Evolutionary conservation across 306 rosid species (phyloP).

Genomic region (Sophora flavescens): DNA sequence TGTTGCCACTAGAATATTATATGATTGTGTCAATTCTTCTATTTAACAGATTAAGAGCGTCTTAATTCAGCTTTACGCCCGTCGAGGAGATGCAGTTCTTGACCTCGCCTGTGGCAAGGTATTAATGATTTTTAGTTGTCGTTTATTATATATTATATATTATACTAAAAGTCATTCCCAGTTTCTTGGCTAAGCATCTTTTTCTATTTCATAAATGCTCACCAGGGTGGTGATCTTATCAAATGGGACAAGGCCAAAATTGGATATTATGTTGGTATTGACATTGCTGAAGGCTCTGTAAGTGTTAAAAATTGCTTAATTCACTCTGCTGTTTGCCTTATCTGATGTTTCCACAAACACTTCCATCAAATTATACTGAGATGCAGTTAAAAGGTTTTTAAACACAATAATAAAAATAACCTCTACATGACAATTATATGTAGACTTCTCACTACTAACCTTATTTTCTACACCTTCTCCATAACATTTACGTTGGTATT

Average conservation of each 20-base stretch:
- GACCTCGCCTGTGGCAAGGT: conserved; percentile 99
- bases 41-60: conserved; percentile 92
- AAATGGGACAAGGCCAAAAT: conserved; percentile 98
- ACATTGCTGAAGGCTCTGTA: conserved; percentile 96
- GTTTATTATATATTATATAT: conserved; percentile 9
- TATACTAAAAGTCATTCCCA: conserved; percentile 9
- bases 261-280: conserved; percentile 97
- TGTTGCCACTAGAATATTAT: background rate
- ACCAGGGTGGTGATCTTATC: conserved; percentile 98
- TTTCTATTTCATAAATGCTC: conserved; percentile 27
- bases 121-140: conserved; percentile 38
- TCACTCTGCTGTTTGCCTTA: conserved; percentile 32
- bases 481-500: background rate
- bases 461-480: background rate
- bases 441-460: conserved; percentile 11
- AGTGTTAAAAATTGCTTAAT: conserved; percentile 46
- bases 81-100: conserved; percentile 88
- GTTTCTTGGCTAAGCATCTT: conserved; percentile 27
- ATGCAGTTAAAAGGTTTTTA: background rate
- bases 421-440: conserved; percentile 18
- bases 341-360: background rate
- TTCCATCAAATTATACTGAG: conserved; percentile 25
- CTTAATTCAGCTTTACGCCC: conserved; percentile 90
- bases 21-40: conserved; percentile 24
- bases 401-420: background rate